These are phyloP conservation scores for Rubroboletus pulcherrimus DNA, from an alignment of 768 basidiomycete species.

Conservation along the genomic window DNA sequence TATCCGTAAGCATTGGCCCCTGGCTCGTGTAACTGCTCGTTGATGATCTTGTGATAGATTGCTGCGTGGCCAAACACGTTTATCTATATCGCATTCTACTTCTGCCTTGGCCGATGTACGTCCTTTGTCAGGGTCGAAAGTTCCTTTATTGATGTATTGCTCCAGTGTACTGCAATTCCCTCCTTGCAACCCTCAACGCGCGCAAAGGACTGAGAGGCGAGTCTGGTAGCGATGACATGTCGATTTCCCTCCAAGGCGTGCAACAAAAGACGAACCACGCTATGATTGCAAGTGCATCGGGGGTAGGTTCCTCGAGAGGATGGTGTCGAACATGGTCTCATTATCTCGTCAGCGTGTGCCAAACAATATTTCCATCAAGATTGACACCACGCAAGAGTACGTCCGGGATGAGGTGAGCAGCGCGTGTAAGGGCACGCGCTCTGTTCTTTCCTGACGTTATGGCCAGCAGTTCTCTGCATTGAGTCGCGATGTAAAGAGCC, in stretches of 20 bases:
- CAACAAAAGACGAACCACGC: constrained; percentile 23
- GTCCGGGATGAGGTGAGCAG: constrained; percentile 39
- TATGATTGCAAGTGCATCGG: constrained; percentile 8
- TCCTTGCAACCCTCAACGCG: constrained; percentile 59
- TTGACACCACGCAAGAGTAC: constrained; percentile 59
- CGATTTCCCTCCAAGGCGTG: constrained; percentile 29
- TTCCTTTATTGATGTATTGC: background rate
- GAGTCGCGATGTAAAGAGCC: constrained; percentile 16
- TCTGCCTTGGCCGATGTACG: constrained; percentile 59
- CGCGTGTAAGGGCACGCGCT: background rate
- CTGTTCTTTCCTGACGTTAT: background rate
- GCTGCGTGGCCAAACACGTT: constrained; percentile 48
- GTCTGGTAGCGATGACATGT: constrained; percentile 27
- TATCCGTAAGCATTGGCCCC: constrained; percentile 39
- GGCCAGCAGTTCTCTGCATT: constrained; percentile 20
- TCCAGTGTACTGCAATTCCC: constrained; percentile 57
- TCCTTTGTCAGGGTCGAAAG: background rate
- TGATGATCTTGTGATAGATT: constrained; percentile 37
- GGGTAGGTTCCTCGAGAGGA: background rate
- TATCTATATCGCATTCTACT: constrained; percentile 62
- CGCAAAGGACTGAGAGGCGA: constrained; percentile 44
- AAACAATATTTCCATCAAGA: constrained; percentile 62
- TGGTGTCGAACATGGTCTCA: background rate
- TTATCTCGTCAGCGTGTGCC: constrained; percentile 22
- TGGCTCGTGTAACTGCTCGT: background rate